Percentiles rank a stretch among this genome's conserved stretches.
Evolutionary conservation across 1,284 basidiomycete species (phyloP).

Genomic region (Sutorius eximius): DNA sequence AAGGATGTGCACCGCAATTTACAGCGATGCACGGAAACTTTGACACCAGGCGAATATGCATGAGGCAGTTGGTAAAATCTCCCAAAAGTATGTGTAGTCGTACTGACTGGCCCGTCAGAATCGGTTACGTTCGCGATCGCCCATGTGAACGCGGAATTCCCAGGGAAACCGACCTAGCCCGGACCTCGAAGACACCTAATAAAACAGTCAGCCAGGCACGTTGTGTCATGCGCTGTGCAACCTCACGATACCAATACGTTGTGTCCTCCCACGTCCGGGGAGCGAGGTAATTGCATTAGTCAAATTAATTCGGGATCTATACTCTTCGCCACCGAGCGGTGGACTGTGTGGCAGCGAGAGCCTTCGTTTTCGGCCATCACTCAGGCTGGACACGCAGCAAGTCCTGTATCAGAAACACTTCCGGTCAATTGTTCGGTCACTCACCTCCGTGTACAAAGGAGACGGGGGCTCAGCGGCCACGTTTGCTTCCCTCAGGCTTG

Average conservation of each 20-base stretch:
- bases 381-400: neutral
- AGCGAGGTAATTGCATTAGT: neutral
- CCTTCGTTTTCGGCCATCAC: neutral
- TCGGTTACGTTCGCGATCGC: neutral
- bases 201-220: neutral
- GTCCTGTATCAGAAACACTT: neutral
- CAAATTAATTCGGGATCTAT: neutral
- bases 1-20: neutral
- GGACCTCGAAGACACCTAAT: neutral
- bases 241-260: neutral
- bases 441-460: neutral
- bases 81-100: neutral
- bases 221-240: neutral
- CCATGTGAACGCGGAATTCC: neutral
- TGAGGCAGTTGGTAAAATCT: neutral
- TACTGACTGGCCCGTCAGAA: neutral
- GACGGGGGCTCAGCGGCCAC: neutral
- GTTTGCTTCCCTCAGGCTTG: neutral
- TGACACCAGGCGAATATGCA: neutral
- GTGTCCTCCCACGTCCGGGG: slow-evolving; percentile 10
- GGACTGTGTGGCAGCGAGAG: neutral
- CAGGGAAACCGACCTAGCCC: neutral
- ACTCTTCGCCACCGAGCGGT: neutral
- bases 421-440: neutral
- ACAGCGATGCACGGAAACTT: neutral